phyloP scores from a whole-genome alignment of 352 stramenopile genomes.

The Pythium rhizo-oryzae region DNA sequence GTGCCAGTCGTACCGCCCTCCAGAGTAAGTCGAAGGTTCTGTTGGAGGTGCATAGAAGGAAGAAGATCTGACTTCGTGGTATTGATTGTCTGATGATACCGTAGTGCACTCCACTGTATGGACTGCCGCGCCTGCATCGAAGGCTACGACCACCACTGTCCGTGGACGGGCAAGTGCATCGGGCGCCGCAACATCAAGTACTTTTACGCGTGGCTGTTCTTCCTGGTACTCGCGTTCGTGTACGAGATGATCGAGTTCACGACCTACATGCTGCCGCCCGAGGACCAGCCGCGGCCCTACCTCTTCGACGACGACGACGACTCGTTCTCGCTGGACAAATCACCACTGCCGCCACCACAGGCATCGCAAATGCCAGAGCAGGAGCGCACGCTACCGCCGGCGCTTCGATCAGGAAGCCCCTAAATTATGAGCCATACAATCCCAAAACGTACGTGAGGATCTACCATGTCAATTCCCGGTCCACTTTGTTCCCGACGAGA shows the following conservation, averaged over 20 bases:
- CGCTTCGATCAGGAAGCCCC: neutral
- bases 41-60: neutral
- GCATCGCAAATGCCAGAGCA: neutral
- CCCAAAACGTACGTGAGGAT: too few species aligned
- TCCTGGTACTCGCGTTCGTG: constrained; percentile 85
- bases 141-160: constrained; percentile 83
- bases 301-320: constrained; percentile 27
- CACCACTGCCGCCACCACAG: neutral
- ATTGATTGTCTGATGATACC: constrained; percentile 19
- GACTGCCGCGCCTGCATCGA: constrained; percentile 89
- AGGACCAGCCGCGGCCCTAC: constrained; percentile 33
- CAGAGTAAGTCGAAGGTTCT: constrained; percentile 43
- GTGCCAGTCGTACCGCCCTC: constrained; percentile 76
- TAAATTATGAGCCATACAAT: neutral
- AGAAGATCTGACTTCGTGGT: neutral
- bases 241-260: constrained; percentile 90
- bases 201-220: constrained; percentile 88
- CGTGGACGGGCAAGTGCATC: constrained; percentile 87
- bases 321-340: constrained; percentile 11
- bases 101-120: constrained; percentile 83
- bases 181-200: constrained; percentile 76
- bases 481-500: too few species aligned
- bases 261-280: constrained; percentile 76
- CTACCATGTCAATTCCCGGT: too few species aligned
- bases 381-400: neutral